Evolutionary conservation across 1,284 basidiomycete genomes (phyloP).

Genomic region (Boletus sp.): DNA sequence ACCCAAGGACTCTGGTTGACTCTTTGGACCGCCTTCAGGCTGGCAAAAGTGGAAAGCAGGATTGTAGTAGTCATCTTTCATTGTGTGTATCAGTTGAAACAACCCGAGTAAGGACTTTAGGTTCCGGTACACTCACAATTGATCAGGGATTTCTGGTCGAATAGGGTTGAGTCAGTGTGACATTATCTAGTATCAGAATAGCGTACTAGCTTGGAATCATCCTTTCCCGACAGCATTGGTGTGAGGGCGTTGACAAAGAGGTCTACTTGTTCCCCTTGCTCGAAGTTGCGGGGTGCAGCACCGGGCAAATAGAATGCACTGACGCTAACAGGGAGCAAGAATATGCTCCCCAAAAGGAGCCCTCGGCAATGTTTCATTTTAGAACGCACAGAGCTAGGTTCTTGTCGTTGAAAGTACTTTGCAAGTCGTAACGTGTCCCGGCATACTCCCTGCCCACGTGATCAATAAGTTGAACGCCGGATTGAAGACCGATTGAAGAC

Average conservation of each 20-base stretch:
- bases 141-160: constrained; percentile 74
- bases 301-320: constrained; percentile 73
- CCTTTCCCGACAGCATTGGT: constrained; percentile 72
- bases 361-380: constrained; percentile 27
- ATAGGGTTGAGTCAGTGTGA: constrained; percentile 16
- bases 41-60: constrained; percentile 85
- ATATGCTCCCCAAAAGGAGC: constrained; percentile 20
- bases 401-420: neutral
- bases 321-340: constrained; percentile 32
- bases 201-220: constrained; percentile 79
- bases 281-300: constrained; percentile 82
- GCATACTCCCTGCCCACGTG: constrained; percentile 17
- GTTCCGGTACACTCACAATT: constrained; percentile 58
- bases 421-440: neutral
- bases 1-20: constrained; percentile 88
- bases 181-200: constrained; percentile 21
- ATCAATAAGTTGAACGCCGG: constrained; percentile 6
- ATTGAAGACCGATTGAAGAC: too few species aligned
- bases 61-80: constrained; percentile 85
- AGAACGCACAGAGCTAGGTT: constrained; percentile 3
- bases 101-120: neutral
- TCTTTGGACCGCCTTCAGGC: constrained; percentile 76
- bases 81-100: constrained; percentile 16
- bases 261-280: constrained; percentile 69
- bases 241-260: constrained; percentile 87